phyloP scores from a whole-genome alignment of 2,329 filamentous ascomycete genomes.

The Fusarium pseudonygamai region DNA sequence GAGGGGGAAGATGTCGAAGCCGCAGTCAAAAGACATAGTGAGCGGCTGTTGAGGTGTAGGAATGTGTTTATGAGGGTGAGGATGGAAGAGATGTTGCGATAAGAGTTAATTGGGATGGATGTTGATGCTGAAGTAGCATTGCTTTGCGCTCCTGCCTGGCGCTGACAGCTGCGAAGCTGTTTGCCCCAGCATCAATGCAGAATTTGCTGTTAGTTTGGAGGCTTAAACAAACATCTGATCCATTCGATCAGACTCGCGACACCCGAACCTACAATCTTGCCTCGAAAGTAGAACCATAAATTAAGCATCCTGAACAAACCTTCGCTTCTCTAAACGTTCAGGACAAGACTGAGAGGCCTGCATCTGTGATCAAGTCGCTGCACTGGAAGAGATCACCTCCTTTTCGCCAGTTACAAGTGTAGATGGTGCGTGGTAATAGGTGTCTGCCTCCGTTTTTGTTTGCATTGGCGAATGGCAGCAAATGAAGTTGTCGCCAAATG shows the following conservation, averaged over 20 bases:
- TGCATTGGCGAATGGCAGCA: fast-evolving
- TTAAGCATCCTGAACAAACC: neutral
- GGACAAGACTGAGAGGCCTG: fast-evolving
- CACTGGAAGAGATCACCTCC: neutral
- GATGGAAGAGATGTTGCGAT: neutral
- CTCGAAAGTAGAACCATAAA: neutral
- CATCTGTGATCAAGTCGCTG: fast-evolving
- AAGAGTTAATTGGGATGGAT: neutral
- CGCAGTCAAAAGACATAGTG: constrained; percentile 3
- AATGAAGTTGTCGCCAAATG: neutral
- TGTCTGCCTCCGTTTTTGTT: neutral
- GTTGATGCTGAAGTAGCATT: neutral
- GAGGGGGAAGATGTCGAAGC: constrained; percentile 14
- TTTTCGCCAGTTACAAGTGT: fast-evolving
- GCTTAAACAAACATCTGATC: neutral
- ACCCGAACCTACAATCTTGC: neutral
- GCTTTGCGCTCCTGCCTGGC: neutral
- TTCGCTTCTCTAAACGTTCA: fast-evolving
- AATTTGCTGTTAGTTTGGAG: too few relatives aligned
- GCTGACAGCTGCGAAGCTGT: neutral
- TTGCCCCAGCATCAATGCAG: neutral
- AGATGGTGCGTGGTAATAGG: fast-evolving
- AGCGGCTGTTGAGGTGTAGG: neutral
- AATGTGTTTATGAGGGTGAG: too few relatives aligned
- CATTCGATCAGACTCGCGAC: neutral